Evolutionary conservation across 2,329 filamentous ascomycete species (phyloP).

Genomic region (Davidsoniella neocaledoniae): DNA sequence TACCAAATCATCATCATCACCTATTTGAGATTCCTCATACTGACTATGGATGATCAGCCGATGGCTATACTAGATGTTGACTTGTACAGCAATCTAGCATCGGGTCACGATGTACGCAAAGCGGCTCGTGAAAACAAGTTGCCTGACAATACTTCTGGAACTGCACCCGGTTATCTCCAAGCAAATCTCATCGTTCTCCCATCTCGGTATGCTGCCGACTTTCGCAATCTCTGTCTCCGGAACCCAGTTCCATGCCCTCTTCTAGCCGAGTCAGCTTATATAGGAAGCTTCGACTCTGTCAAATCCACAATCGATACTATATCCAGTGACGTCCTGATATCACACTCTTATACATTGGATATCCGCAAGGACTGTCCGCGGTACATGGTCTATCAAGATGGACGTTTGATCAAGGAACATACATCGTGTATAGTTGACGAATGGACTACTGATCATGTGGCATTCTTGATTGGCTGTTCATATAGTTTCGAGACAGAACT

Average conservation of each 20-base stretch:
- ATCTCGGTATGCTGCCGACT: constrained; percentile 37
- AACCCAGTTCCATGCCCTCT: constrained; percentile 48
- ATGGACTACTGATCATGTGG: constrained; percentile 43
- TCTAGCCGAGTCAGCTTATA: constrained; percentile 28
- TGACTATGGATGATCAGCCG: too few relatives aligned
- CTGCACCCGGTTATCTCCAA: constrained; percentile 39
- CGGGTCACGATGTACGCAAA: constrained; percentile 20
- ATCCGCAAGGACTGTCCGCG: constrained; percentile 39
- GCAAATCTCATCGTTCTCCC: constrained; percentile 46
- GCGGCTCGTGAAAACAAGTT: constrained; percentile 25
- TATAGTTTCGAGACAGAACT: constrained; percentile 47
- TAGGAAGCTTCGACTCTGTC: constrained; percentile 26
- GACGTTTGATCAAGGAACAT: constrained; percentile 23
- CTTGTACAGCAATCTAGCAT: too few relatives aligned
- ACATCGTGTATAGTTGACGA: constrained; percentile 27
- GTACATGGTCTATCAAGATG: constrained; percentile 41
- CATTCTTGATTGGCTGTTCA: constrained; percentile 46
- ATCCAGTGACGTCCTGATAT: constrained; percentile 16
- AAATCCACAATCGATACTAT: constrained; percentile 18
- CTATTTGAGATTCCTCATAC: too few relatives aligned
- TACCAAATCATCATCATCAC: too few relatives aligned
- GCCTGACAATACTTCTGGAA: constrained; percentile 32
- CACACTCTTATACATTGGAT: constrained; percentile 27
- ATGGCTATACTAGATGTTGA: too few relatives aligned
- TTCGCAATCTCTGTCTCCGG: constrained; percentile 38